Percentiles rank a stretch among this genome's conserved stretches.
These are phyloP conservation scores for Omphalea diandra DNA, from an alignment of 441 rosid species.

Conservation along the genomic window DNA sequence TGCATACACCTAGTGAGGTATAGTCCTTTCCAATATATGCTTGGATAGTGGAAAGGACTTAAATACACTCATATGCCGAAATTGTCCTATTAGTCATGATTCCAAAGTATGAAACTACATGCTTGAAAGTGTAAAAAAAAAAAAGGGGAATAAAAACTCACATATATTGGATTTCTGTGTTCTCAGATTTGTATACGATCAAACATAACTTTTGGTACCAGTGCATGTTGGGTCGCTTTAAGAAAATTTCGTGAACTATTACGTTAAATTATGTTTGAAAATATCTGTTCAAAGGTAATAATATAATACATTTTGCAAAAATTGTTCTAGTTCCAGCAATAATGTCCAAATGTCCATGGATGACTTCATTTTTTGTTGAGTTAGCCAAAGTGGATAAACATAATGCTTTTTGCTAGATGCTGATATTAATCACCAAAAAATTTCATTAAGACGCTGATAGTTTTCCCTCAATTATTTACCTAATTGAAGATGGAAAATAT, in stretches of 20 bases:
- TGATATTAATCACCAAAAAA: too few relatives aligned
- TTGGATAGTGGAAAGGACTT: too few relatives aligned
- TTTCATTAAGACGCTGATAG: too few relatives aligned
- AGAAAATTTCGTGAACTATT: not conserved
- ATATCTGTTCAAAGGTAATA: not conserved
- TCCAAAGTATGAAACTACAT: not conserved
- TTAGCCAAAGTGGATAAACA: not conserved
- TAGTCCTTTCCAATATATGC: too few relatives aligned
- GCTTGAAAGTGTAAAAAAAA: not conserved
- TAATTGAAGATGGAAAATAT: not conserved
- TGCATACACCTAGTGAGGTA: too few relatives aligned
- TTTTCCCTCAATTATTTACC: not conserved
- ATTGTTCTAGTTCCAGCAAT: not conserved
- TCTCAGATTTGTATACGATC: too few relatives aligned
- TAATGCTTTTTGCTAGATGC: not conserved
- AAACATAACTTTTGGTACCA: too few relatives aligned
- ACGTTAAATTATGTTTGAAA: not conserved
- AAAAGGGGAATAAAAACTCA: not conserved
- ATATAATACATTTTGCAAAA: not conserved
- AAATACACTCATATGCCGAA: too few relatives aligned
- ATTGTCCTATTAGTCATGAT: too few relatives aligned
- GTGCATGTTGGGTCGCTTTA: not conserved
- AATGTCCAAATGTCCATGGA: not conserved
- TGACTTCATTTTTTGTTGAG: not conserved
- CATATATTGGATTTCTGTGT: too few relatives aligned